phyloP scores from a whole-genome alignment of 2,329 filamentous ascomycete genomes.

The Diaporthe helianthi region DNA sequence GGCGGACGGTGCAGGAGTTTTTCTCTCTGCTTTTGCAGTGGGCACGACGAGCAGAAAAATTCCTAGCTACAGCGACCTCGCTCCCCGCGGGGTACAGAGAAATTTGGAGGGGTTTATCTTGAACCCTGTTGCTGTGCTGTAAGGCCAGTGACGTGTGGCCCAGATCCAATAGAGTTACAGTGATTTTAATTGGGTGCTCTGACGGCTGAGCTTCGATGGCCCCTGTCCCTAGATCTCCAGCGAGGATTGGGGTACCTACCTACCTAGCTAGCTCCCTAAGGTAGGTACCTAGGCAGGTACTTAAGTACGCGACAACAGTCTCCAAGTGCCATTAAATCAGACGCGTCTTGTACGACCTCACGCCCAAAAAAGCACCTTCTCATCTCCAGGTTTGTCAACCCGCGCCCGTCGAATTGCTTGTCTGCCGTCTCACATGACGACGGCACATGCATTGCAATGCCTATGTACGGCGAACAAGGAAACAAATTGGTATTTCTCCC shows the following conservation, averaged over 20 bases:
- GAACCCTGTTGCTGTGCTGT: slow-evolving; percentile 28
- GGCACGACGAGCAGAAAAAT: neutral
- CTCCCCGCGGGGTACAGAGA: slow-evolving; percentile 32
- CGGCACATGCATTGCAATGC: slow-evolving; percentile 30
- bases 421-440: neutral
- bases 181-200: slow-evolving; percentile 8
- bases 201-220: neutral
- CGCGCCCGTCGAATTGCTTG: neutral
- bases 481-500: slow-evolving; percentile 74
- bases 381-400: neutral
- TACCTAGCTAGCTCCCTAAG: no score
- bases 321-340: neutral
- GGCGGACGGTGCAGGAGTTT: slow-evolving; percentile 4
- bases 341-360: slow-evolving; percentile 19
- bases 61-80: neutral
- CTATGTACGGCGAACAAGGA: slow-evolving; percentile 87
- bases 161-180: slow-evolving; percentile 2
- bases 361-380: neutral
- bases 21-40: slow-evolving; percentile 18
- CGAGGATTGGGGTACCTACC: slow-evolving; percentile 12
- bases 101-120: slow-evolving; percentile 28
- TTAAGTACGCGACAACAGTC: slow-evolving; percentile 18
- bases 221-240: neutral
- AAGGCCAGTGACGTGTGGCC: slow-evolving; percentile 29
- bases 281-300: no score